phyloP scores from a whole-genome alignment of 2,329 filamentous ascomycete genomes.

The Phoma herbarum region DNA sequence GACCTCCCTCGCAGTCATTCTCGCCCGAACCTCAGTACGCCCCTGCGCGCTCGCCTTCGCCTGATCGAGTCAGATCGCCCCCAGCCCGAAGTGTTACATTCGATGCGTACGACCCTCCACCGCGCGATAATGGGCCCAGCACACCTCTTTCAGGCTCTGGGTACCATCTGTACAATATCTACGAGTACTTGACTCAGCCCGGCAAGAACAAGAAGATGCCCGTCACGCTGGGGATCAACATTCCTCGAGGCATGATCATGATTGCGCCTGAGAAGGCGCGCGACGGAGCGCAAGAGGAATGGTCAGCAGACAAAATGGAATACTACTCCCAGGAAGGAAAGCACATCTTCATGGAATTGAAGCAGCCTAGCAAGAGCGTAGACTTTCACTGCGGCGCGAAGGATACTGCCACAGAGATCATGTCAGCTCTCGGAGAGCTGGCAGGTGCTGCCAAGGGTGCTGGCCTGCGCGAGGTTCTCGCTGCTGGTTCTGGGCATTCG shows the following conservation, averaged over 20 bases:
- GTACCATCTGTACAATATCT: conserved; percentile 95
- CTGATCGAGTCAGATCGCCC: conserved; percentile 41
- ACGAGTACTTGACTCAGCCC: conserved; percentile 96
- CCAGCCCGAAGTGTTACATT: conserved; percentile 53
- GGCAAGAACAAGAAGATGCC: conserved; percentile 98
- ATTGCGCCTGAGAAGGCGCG: conserved; percentile 85
- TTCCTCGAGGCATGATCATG: conserved; percentile 86
- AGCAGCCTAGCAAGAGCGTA: conserved; percentile 90
- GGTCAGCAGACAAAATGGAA: conserved; percentile 94
- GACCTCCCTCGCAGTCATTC: conserved; percentile 66
- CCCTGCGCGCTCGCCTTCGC: conserved; percentile 52
- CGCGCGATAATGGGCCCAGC: conserved; percentile 51
- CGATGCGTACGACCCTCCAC: conserved; percentile 53
- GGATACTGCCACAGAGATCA: conserved; percentile 94
- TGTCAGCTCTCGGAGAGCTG: conserved; percentile 85
- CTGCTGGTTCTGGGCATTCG: conserved; percentile 72
- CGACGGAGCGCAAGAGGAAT: conserved; percentile 88
- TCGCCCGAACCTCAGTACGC: conserved; percentile 59
- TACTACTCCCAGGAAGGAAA: conserved; percentile 98
- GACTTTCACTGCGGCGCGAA: conserved; percentile 98
- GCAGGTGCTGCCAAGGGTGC: conserved; percentile 86
- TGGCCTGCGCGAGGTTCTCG: conserved; percentile 83
- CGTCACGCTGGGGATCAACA: conserved; percentile 93
- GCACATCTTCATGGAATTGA: conserved; percentile 93
- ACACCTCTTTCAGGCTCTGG: conserved; percentile 71